These are phyloP conservation scores for Fraxinus americana DNA, from an alignment of 257 asterid species.

Conservation along the genomic window DNA sequence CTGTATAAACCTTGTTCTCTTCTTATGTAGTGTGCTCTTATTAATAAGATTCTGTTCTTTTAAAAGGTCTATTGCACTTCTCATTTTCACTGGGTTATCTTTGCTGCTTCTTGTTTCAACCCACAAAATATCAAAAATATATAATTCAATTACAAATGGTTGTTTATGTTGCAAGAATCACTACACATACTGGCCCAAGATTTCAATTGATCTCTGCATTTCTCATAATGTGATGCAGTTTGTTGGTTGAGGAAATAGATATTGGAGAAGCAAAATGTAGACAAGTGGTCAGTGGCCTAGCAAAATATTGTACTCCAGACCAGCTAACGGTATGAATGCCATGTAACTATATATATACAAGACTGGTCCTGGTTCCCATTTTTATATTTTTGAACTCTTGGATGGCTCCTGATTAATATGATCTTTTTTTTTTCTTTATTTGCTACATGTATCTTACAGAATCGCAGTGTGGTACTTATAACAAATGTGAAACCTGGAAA, in stretches of 20 bases:
- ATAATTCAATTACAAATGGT: not conserved
- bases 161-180: not conserved
- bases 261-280: slow-evolving; percentile 87
- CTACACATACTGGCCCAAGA: not conserved
- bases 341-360: slow-evolving; percentile 2
- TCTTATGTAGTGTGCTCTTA: not conserved
- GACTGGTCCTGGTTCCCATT: slow-evolving; percentile 6
- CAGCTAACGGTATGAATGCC: slow-evolving; percentile 64
- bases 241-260: slow-evolving; percentile 98
- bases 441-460: slow-evolving; percentile 50
- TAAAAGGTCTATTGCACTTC: not conserved
- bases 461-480: slow-evolving; percentile 77
- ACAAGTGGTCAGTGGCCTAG: slow-evolving; percentile 97
- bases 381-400: not conserved
- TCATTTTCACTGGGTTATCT: not conserved
- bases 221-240: slow-evolving; percentile 47
- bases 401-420: not conserved
- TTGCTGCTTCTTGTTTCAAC: not conserved
- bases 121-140: not conserved
- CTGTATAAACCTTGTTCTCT: not conserved
- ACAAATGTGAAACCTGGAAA: slow-evolving; percentile 96
- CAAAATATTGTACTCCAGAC: slow-evolving; percentile 78
- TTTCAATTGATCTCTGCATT: slow-evolving; percentile 16
- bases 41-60: not conserved
- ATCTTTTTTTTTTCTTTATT: slow-evolving; percentile 4